These are phyloP conservation scores for Pleurotus cornucopiae DNA, from an alignment of 768 basidiomycete species.

Conservation along the genomic window DNA sequence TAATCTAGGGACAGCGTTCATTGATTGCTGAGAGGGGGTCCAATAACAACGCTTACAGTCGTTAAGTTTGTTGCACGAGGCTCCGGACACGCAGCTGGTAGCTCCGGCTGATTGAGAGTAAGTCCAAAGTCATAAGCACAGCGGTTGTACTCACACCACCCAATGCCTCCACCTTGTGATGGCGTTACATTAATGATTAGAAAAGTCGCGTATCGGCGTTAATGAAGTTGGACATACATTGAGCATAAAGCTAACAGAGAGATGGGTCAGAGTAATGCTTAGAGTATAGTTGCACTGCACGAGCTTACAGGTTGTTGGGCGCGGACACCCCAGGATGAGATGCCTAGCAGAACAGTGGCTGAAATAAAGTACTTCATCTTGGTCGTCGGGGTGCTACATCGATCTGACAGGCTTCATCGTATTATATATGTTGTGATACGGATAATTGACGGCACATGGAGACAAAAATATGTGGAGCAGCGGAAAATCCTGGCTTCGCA, in stretches of 20 bases:
- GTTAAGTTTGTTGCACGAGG: conserved; percentile 27
- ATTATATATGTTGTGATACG: background rate
- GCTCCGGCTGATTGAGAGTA: background rate
- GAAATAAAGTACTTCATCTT: conserved; percentile 12
- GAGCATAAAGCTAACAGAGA: conserved; percentile 10
- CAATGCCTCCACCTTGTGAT: conserved; percentile 18
- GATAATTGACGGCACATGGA: background rate
- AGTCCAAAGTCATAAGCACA: conserved; percentile 12
- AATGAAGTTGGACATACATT: conserved; percentile 13
- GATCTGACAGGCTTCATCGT: background rate
- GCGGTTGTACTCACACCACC: conserved; percentile 17
- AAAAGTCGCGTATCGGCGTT: background rate
- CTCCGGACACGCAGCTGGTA: conserved; percentile 19
- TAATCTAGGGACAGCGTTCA: conserved; percentile 20
- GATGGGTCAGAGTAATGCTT: background rate
- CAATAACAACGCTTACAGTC: conserved; percentile 19
- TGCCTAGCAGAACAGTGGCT: conserved; percentile 8
- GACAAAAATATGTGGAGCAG: background rate
- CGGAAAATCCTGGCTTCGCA: conserved; percentile 4
- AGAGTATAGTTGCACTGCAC: no score
- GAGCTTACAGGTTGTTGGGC: conserved; percentile 19
- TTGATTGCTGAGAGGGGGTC: background rate
- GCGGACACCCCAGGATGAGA: conserved; percentile 9
- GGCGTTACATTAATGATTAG: background rate
- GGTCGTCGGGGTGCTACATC: background rate